These are phyloP conservation scores for Phialophora chinensis DNA, from an alignment of 2,329 filamentous ascomycete genomes.

Conservation along the genomic window DNA sequence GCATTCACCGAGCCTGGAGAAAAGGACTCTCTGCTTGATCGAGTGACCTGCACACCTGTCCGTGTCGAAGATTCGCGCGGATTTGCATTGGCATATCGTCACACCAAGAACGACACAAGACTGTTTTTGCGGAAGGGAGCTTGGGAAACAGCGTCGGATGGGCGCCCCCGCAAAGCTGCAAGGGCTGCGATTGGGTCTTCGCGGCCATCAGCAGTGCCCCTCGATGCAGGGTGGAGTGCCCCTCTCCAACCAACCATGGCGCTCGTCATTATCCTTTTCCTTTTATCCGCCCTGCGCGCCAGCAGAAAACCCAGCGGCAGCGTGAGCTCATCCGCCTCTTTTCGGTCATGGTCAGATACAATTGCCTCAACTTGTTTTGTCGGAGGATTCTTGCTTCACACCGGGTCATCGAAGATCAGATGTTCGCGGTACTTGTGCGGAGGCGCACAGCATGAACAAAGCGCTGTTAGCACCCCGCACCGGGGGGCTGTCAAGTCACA, in stretches of 20 bases:
- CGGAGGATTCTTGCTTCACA: neutral
- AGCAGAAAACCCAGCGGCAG: neutral
- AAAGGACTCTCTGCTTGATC: constrained; percentile 12
- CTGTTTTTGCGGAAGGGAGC: constrained; percentile 1
- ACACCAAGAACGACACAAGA: constrained; percentile 1
- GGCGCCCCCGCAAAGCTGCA: constrained; percentile 21
- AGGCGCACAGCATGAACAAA: neutral
- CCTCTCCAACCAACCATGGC: constrained; percentile 3
- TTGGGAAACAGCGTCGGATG: constrained; percentile 1
- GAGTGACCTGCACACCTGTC: constrained; percentile 10
- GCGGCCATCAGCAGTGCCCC: constrained; percentile 9
- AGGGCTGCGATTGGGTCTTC: constrained; percentile 12
- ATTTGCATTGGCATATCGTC: constrained; percentile 18
- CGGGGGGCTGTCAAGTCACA: no score
- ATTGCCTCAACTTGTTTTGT: neutral
- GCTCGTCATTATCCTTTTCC: constrained; percentile 20
- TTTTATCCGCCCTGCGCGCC: constrained; percentile 27
- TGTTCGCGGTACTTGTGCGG: neutral
- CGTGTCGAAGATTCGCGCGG: constrained; percentile 16
- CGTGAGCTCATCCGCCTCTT: neutral
- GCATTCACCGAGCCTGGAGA: constrained; percentile 16
- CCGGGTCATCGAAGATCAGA: neutral
- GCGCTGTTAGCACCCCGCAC: neutral
- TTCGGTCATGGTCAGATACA: constrained; percentile 6
- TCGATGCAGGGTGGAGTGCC: neutral